A percentile compares a stretch with the other conserved stretches of the same genome.
Conservation (phyloP, 2,329 filamentous ascomycete genomes). For the Neoascochyta sp. region DNA sequence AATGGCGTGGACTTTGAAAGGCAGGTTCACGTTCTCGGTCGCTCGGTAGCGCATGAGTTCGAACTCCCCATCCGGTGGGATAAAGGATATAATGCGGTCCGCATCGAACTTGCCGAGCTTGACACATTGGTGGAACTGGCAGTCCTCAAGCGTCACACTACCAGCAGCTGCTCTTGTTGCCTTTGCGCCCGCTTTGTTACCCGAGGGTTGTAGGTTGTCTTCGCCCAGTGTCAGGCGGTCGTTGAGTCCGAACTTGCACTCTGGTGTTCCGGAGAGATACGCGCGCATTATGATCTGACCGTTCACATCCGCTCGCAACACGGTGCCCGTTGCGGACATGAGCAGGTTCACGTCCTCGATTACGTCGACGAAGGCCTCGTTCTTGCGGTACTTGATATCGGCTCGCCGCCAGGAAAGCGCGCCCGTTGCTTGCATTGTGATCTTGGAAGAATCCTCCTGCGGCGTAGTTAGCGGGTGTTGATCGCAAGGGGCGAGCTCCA, state of each 20-base stretch:
- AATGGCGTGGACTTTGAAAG: constrained; percentile 98
- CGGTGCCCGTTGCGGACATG: constrained; percentile 96
- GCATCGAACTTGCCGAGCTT: constrained; percentile 96
- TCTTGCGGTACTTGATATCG: constrained; percentile 98
- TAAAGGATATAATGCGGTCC: constrained; percentile 93
- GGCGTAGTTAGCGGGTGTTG: constrained; percentile 12
- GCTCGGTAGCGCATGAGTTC: constrained; percentile 98
- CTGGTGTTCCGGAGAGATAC: constrained; percentile 91
- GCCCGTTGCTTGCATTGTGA: constrained; percentile 98
- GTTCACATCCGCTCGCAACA: constrained; percentile 91
- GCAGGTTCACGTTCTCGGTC: constrained; percentile 96
- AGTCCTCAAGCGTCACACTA: constrained; percentile 93
- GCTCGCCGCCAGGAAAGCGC: constrained; percentile 95
- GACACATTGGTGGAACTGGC: constrained; percentile 98
- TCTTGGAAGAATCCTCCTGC: constrained; percentile 86
- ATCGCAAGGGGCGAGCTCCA: background rate
- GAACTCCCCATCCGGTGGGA: constrained; percentile 95
- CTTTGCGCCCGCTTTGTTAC: constrained; percentile 76
- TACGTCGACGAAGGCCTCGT: constrained; percentile 98
- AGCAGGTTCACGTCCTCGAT: constrained; percentile 98
- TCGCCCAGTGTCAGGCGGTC: constrained; percentile 86
- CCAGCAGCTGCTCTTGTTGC: constrained; percentile 93
- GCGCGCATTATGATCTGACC: constrained; percentile 98
- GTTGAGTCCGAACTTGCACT: constrained; percentile 98
- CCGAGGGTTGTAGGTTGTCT: constrained; percentile 56